Conservation (phyloP, 2,329 filamentous ascomycete species). For the Hypocrella siamensis region DNA sequence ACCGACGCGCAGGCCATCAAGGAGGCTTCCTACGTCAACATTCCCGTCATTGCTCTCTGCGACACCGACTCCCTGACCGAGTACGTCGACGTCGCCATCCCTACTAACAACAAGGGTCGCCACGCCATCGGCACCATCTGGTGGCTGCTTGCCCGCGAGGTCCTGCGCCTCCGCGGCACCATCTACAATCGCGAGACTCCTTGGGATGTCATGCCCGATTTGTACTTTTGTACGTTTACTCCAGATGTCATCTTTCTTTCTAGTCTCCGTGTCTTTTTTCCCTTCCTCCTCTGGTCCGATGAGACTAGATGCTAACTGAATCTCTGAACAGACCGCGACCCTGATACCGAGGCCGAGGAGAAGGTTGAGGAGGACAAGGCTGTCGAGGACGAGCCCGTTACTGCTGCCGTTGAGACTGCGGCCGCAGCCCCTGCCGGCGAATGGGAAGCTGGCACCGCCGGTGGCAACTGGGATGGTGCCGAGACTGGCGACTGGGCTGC, state of each 20-base stretch:
- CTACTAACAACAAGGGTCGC: conserved; percentile 99
- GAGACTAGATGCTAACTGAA: conserved; percentile 9
- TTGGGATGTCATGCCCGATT: conserved; percentile 99
- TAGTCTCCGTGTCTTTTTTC: too few species aligned
- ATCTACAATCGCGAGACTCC: conserved; percentile 90
- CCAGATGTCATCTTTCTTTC: too few species aligned
- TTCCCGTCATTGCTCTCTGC: conserved; percentile 97
- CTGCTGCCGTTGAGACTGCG: conserved; percentile 62
- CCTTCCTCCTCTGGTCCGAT: too few species aligned
- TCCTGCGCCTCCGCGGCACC: conserved; percentile 95
- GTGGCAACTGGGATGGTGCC: conserved; percentile 39
- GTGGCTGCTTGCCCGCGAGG: conserved; percentile 99
- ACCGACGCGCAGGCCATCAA: conserved; percentile 99
- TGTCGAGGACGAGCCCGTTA: conserved; percentile 69
- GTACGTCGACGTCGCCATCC: conserved; percentile 99
- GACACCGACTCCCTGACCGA: conserved; percentile 99
- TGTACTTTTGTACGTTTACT: conserved; percentile 76
- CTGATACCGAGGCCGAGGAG: conserved; percentile 98
- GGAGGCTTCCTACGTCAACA: conserved; percentile 99
- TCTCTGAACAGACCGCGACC: conserved; percentile 62
- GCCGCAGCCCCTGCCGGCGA: conserved; percentile 55
- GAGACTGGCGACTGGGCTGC: conserved; percentile 49
- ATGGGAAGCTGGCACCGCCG: conserved; percentile 71
- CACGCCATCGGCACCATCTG: conserved; percentile 97
- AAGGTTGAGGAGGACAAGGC: conserved; percentile 86